Conservation (phyloP, 192 early-diverging fungal genomes). For the Coemansia sp. region DNA sequence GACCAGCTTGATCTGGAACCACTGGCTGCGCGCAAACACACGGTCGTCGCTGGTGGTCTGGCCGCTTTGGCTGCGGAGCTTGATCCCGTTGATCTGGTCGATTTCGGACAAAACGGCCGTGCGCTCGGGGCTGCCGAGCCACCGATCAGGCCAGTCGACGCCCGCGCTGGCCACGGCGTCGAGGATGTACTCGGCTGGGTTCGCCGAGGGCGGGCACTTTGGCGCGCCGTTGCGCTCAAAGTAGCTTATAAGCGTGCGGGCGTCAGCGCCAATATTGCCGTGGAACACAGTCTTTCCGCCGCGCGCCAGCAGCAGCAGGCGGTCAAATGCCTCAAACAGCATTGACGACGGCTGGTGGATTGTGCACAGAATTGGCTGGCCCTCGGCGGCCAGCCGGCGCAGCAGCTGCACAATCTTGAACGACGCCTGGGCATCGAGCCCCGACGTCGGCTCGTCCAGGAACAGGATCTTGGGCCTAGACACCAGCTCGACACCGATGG, state of each 20-base stretch:
- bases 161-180: slow-evolving; percentile 63
- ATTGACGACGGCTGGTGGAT: slow-evolving; percentile 88
- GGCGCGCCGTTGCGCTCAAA: slow-evolving; percentile 73
- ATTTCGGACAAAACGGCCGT: slow-evolving; percentile 23
- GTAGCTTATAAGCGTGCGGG: slow-evolving; percentile 63
- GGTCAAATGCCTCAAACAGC: slow-evolving; percentile 84
- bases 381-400: slow-evolving; percentile 62
- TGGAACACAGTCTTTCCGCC: slow-evolving; percentile 80
- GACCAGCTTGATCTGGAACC: slow-evolving; percentile 58
- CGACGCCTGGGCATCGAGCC: slow-evolving; percentile 75
- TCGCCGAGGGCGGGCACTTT: slow-evolving; percentile 61
- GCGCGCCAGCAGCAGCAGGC: slow-evolving; percentile 73
- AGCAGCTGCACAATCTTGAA: slow-evolving; percentile 74
- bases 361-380: slow-evolving; percentile 73
- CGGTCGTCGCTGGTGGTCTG: slow-evolving; percentile 15
- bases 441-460: slow-evolving; percentile 89
- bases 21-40: slow-evolving; percentile 26
- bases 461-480: slow-evolving; percentile 78
- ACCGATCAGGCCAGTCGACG: slow-evolving; percentile 55
- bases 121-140: slow-evolving; percentile 50
- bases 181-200: slow-evolving; percentile 86
- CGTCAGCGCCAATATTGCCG: slow-evolving; percentile 74
- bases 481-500: slow-evolving; percentile 83
- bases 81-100: slow-evolving; percentile 41
- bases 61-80: slow-evolving; percentile 9